Base-by-base conservation (phyloP, 176 grass and related monocot species). In the Pontederia paniculata region DNA sequence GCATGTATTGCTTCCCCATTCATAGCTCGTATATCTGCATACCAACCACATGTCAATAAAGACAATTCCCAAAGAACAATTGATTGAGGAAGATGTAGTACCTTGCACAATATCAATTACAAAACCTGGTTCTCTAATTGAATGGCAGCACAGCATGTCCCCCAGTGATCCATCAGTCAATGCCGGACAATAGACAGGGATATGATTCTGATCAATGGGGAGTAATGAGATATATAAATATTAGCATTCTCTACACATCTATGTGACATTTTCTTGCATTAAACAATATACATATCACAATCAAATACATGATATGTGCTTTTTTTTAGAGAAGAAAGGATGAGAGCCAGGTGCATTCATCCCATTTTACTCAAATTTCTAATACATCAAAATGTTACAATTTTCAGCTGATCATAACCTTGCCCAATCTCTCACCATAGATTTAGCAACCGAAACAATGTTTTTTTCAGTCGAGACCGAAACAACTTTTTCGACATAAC, bases 121-220 rank as follows among this genome's bases (percentile, higher is more conserved):
- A 74, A 97, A 77, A 70, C 91, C 91, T 77, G 83, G 91, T 62
- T 74, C 90, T 43, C 66, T 76, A 44, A 97, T 80, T 71, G 91
- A 76, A 47, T 97, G 91, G 67, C 91, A 90, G 48, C 87, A 97
- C 28, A 97, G 16, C 86, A 97, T 97, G 77, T 90, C 91, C 48
- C 91, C 91, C 17, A 97, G 64, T 71, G 91, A 97, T 74, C 91
- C 91, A 88, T 97, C 91, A 53, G 91, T 97, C 72, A 97, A 70
- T 45, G 79, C 67, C 12, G 86, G 91, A 56, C 91, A 90, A 74
- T 86, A 97, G 45, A 97, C 86, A 74, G 80, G 77, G 44, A 97
- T 86, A 51, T 72, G 67, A 63, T 90, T 87, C 91, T 97, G 71
- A 48, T 70, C 67, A 74, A 80, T 21, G 51, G 54, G 17, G 31